Evolutionary conservation across 2,329 filamentous ascomycete species (phyloP).

Genomic region (Chaetoscypha palmicola): DNA sequence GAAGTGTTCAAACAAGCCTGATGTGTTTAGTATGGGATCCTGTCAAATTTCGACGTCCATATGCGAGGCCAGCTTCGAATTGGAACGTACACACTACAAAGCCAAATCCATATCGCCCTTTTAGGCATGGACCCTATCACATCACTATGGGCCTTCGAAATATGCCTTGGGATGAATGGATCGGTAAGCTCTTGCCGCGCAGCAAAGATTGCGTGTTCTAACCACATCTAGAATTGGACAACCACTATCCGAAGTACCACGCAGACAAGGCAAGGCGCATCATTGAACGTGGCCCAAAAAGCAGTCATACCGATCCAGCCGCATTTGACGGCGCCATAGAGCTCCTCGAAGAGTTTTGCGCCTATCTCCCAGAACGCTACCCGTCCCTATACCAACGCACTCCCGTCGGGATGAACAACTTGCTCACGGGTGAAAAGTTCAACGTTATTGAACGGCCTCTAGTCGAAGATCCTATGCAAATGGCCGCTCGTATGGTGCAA

Average conservation of each 20-base stretch:
- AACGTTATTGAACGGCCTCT: slow-evolving; percentile 59
- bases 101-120: slow-evolving; percentile 30
- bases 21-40: slow-evolving; percentile 31
- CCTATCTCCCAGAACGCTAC: slow-evolving; percentile 69
- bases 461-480: slow-evolving; percentile 71
- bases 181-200: slow-evolving; percentile 20
- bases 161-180: slow-evolving; percentile 33
- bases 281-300: slow-evolving; percentile 56
- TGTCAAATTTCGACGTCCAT: slow-evolving; percentile 28
- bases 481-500: slow-evolving; percentile 64
- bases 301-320: slow-evolving; percentile 60
- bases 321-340: slow-evolving; percentile 68
- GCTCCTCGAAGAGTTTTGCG: slow-evolving; percentile 63
- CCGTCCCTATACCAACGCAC: slow-evolving; percentile 62
- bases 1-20: too few relatives aligned
- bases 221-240: slow-evolving; percentile 61
- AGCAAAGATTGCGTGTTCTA: slow-evolving; percentile 10
- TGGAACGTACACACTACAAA: slow-evolving; percentile 30
- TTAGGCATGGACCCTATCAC: slow-evolving; percentile 29
- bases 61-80: slow-evolving; percentile 22
- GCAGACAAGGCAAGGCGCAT: slow-evolving; percentile 64
- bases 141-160: slow-evolving; percentile 32
- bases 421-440: slow-evolving; percentile 65
- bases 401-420: slow-evolving; percentile 59
- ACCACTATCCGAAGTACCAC: slow-evolving; percentile 67